Percentiles rank a stretch among this genome's conserved stretches.
phyloP scores from a whole-genome alignment of 352 stramenopile genomes.

The Phytophthora tentaculata region DNA sequence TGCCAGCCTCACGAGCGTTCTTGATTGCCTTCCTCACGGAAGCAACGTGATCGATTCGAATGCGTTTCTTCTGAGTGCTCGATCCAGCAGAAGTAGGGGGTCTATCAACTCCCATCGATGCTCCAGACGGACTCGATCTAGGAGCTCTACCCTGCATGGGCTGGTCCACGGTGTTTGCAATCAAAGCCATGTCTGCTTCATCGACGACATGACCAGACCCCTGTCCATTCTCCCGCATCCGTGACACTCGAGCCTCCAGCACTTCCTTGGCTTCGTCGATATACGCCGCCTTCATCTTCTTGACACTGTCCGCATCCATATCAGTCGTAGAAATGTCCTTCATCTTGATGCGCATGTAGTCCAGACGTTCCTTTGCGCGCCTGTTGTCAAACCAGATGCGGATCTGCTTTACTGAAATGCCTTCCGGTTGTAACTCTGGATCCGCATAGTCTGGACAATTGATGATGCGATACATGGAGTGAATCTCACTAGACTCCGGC shows the following conservation, averaged over 20 bases:
- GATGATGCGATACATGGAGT: constrained; percentile 91
- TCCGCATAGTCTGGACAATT: constrained; percentile 86
- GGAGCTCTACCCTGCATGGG: constrained; percentile 45
- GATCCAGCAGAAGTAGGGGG: constrained; percentile 12
- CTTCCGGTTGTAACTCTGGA: constrained; percentile 83
- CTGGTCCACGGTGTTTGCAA: constrained; percentile 52
- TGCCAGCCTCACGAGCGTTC: constrained; percentile 74
- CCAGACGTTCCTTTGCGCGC: constrained; percentile 81
- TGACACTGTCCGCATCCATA: constrained; percentile 86
- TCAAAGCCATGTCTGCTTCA: constrained; percentile 74
- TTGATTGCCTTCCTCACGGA: constrained; percentile 84
- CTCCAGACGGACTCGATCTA: constrained; percentile 40
- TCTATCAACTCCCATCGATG: constrained; percentile 22
- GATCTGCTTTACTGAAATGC: constrained; percentile 89
- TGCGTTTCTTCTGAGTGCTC: constrained; percentile 74
- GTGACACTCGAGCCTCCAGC: constrained; percentile 80
- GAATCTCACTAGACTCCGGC: constrained; percentile 84
- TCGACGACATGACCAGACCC: constrained; percentile 78
- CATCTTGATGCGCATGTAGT: constrained; percentile 92
- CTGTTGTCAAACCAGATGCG: constrained; percentile 91
- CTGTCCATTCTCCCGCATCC: constrained; percentile 80
- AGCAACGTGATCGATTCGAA: constrained; percentile 87
- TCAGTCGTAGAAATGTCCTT: constrained; percentile 86
- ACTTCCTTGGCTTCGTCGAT: constrained; percentile 91
- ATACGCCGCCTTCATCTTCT: constrained; percentile 89